Evolutionary conservation across 805 yeast genomes (phyloP), one percentile per base, ranked within the genome.

Genomic region (Jamesozyma jinghongensis): DNA sequence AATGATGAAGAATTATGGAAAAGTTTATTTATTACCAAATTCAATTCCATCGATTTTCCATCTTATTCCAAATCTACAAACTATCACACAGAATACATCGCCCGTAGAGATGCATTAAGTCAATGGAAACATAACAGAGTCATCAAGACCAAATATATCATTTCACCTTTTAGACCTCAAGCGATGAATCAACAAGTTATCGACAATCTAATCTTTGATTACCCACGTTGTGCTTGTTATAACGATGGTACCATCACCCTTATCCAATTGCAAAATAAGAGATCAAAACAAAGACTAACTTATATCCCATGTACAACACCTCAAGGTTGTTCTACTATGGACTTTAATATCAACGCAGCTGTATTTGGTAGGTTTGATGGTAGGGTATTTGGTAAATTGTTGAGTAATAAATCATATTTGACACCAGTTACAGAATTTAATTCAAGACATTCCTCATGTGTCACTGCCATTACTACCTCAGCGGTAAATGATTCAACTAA

Each of bases 1-100:
- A 59, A 58, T 39, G 66, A 67, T 47, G 66, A 67, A 34, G 73
- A 67, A 43, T 48, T 68, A 8, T 68, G 71, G 73, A 66, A 66
- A 46, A 59, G 57, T 40, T 48, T 67, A 29, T 65, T 67, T 41
- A 44, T 52, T 11, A 48, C 61, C 19, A 54, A 50, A 17, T 57
- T 56, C 34, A 44, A 53, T 12, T 53, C 63, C 0, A 46, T 50
- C 17, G 40, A 46, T 19, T 68, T 68, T 51, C 69, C 70, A 19
- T 65, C 71, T 0, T 49, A 59, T 26, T 54, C 70, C 2, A 50
- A 53, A n/a, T 60, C 69, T 0, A 32, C 34, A 12, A 56, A 55
- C 38, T 68, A 52, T 43, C 62, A 64, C 39, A 53, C 52, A 1
- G 73, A 68, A 48, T 52, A 59, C 32, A 47, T 60, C 20, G 51